Evolutionary conservation across 2,329 filamentous ascomycete genomes (phyloP).

Genomic region (Ceratocystis lukuohia): DNA sequence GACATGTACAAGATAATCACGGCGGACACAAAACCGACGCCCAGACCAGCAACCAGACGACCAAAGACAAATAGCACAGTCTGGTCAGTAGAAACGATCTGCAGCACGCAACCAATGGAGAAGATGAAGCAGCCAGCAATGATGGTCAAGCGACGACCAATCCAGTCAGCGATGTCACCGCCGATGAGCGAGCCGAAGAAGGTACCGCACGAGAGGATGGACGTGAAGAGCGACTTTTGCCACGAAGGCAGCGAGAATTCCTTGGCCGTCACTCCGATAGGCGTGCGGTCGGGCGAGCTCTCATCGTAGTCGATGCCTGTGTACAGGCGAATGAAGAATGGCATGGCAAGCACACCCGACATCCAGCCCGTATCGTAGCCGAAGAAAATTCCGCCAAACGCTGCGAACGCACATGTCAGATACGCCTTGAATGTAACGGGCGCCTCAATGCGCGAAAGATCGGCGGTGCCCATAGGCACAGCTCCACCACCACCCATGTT

Average conservation of each 20-base stretch:
- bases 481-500: constrained; percentile 17
- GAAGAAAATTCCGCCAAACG: constrained; percentile 63
- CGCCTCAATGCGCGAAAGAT: constrained; percentile 50
- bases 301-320: constrained; percentile 24
- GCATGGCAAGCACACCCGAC: constrained; percentile 45
- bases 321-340: constrained; percentile 37
- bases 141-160: constrained; percentile 60
- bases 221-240: constrained; percentile 49
- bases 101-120: constrained; percentile 52
- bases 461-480: constrained; percentile 27
- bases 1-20: constrained; percentile 81
- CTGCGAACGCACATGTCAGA: constrained; percentile 55
- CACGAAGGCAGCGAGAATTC: constrained; percentile 21
- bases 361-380: constrained; percentile 70
- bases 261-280: constrained; percentile 27
- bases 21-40: constrained; percentile 69
- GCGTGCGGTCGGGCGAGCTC: constrained; percentile 34
- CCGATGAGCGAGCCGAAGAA: constrained; percentile 69
- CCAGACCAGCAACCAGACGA: constrained; percentile 61
- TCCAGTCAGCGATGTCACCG: constrained; percentile 62
- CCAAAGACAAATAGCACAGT: constrained; percentile 53
- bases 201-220: constrained; percentile 63
- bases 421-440: constrained; percentile 57
- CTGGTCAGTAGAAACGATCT: constrained; percentile 40
- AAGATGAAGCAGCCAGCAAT: constrained; percentile 61